phyloP scores from a whole-genome alignment of 768 basidiomycete genomes.

The Exidia glandulosa region DNA sequence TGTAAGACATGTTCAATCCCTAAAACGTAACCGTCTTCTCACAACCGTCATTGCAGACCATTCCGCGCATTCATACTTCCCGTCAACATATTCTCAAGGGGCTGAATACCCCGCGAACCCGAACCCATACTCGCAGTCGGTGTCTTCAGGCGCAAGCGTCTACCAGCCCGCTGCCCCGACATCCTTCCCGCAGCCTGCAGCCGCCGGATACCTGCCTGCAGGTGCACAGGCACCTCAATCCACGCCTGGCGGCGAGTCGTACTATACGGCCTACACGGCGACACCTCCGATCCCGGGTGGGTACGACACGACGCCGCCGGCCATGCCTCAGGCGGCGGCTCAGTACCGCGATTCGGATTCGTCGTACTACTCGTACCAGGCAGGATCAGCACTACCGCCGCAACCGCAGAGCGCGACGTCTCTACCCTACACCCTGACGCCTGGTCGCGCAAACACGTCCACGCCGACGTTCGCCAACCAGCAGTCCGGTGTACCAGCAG shows the following conservation, averaged over 20 bases:
- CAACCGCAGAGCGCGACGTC: background rate
- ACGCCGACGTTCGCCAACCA: background rate
- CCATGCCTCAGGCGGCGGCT: background rate
- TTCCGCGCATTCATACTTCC: slow-evolving; percentile 21
- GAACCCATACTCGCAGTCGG: background rate
- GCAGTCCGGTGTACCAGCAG: background rate
- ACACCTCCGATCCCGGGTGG: background rate
- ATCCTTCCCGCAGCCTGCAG: background rate
- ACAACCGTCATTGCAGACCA: slow-evolving; percentile 33
- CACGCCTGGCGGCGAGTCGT: background rate
- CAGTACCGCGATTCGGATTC: background rate
- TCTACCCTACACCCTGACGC: background rate
- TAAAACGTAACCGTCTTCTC: background rate
- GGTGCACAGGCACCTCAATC: background rate
- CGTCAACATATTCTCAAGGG: background rate
- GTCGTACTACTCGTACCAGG: background rate
- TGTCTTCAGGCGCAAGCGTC: background rate
- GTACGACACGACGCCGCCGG: background rate
- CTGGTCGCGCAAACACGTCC: background rate
- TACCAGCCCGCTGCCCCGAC: background rate
- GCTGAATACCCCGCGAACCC: background rate
- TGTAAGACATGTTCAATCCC: slow-evolving; percentile 37
- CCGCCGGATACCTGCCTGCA: background rate
- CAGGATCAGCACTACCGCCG: background rate
- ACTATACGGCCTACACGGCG: background rate